phyloP scores from a whole-genome alignment of 345 rosid species.

The Lenwebbia sp. region DNA sequence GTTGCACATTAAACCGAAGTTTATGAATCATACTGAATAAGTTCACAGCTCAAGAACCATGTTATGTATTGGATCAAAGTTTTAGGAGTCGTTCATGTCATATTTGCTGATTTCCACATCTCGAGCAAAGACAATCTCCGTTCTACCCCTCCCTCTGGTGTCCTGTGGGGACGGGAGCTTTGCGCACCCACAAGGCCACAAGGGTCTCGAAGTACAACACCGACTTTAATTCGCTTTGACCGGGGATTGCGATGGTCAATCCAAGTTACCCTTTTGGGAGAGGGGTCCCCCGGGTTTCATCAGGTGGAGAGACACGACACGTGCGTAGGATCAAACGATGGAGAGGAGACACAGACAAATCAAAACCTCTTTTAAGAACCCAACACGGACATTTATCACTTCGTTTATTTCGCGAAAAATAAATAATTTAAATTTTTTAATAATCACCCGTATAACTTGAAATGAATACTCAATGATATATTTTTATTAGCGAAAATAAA shows the following conservation, averaged over 20 bases:
- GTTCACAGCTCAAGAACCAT: too few species aligned
- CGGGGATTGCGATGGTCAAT: not conserved
- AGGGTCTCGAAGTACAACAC: not conserved
- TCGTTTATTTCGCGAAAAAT: too few species aligned
- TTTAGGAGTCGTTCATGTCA: not conserved
- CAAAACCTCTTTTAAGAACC: not conserved
- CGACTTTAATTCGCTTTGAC: not conserved
- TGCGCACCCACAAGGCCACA: not conserved
- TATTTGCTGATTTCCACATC: not conserved
- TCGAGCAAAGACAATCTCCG: not conserved
- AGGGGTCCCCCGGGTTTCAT: not conserved
- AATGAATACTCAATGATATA: too few species aligned
- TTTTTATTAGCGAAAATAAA: too few species aligned
- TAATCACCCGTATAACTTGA: too few species aligned
- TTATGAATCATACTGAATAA: accelerated
- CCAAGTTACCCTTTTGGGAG: not conserved
- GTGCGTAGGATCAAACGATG: not conserved
- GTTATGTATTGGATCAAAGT: accelerated
- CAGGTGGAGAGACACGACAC: not conserved
- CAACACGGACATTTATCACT: not conserved
- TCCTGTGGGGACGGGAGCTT: not conserved
- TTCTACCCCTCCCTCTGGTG: not conserved
- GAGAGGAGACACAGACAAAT: not conserved
- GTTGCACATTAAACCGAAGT: not conserved
- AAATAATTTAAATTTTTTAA: too few species aligned